A percentile compares a stretch with the other conserved stretches of the same genome.
phyloP scores from a whole-genome alignment of 257 asterid genomes.

The Fraxinus excelsior region DNA sequence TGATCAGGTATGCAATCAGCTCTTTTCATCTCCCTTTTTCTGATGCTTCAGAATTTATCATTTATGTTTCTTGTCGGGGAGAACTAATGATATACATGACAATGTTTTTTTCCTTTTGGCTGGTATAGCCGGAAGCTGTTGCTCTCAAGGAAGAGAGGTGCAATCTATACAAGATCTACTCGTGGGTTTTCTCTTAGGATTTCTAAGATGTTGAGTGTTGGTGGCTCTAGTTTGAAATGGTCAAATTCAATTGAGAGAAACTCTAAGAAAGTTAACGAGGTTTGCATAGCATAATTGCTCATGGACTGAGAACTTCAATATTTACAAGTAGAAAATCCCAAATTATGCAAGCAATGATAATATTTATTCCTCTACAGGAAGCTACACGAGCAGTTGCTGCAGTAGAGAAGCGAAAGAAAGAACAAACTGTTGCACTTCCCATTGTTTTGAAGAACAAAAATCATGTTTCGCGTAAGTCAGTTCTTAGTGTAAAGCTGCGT shows the following conservation, averaged over 20 bases:
- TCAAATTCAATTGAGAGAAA: conserved; percentile 86
- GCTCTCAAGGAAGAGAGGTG: conserved; percentile 73
- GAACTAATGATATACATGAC: conserved; percentile 27
- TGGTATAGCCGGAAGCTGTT: conserved; percentile 61
- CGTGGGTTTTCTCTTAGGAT: conserved; percentile 81
- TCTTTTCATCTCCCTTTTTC: conserved; percentile 22
- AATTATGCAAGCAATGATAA: conserved; percentile 19
- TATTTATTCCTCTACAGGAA: conserved; percentile 54
- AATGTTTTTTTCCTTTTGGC: conserved; percentile 11
- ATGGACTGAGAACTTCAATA: conserved; percentile 23
- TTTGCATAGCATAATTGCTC: conserved; percentile 42
- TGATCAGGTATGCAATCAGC: conserved; percentile 50
- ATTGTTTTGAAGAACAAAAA: conserved; percentile 54
- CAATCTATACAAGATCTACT: conserved; percentile 76
- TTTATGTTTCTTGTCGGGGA: conserved; percentile 15
- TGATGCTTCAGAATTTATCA: conserved; percentile 11
- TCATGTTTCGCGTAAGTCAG: conserved; percentile 84
- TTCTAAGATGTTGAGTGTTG: conserved; percentile 74
- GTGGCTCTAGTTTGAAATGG: conserved; percentile 90
- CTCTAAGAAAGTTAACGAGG: conserved; percentile 78
- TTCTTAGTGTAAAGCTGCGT: conserved; percentile 62
- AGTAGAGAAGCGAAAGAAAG: conserved; percentile 61
- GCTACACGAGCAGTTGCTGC: conserved; percentile 81
- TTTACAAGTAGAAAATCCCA: neutral
- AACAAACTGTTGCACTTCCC: conserved; percentile 46